Conservation (phyloP, 768 basidiomycete species). For the Leccinum fibrillosum region DNA sequence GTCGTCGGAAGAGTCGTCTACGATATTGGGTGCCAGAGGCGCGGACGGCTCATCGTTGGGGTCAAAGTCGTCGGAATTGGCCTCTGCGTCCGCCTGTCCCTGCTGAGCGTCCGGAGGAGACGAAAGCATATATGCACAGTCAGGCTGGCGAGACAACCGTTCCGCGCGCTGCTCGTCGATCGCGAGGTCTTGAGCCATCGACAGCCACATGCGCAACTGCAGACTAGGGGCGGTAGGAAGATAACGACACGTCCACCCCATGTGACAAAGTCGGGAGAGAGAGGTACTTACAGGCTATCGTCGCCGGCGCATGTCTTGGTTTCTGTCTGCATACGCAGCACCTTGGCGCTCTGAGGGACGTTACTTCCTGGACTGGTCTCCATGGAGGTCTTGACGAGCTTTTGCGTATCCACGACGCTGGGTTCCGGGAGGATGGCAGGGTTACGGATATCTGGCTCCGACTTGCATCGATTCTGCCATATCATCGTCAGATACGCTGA, state of each 20-base stretch:
- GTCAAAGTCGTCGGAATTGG: too few relatives aligned
- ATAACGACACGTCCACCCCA: neutral
- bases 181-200: conserved; percentile 42
- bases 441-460: neutral
- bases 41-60: too few relatives aligned
- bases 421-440: conserved; percentile 20
- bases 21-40: too few relatives aligned
- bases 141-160: conserved; percentile 13
- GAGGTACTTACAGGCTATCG: conserved; percentile 43
- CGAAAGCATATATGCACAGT: conserved; percentile 11
- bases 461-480: conserved; percentile 10
- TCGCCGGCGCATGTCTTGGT: conserved; percentile 48
- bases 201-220: conserved; percentile 42
- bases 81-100: too few relatives aligned
- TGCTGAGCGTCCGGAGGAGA: conserved; percentile 4
- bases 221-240: conserved; percentile 25
- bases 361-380: conserved; percentile 23
- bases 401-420: conserved; percentile 40
- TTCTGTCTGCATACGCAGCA: conserved; percentile 32
- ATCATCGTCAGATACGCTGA: neutral
- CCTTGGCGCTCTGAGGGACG: conserved; percentile 32
- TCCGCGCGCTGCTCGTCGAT: conserved; percentile 44
- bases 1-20: too few relatives aligned
- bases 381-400: conserved; percentile 40
- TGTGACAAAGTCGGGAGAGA: neutral